A percentile compares a stretch with the other conserved stretches of the same genome.
phyloP scores from a whole-genome alignment of 306 rosid species.

The Vicia sativa region DNA sequence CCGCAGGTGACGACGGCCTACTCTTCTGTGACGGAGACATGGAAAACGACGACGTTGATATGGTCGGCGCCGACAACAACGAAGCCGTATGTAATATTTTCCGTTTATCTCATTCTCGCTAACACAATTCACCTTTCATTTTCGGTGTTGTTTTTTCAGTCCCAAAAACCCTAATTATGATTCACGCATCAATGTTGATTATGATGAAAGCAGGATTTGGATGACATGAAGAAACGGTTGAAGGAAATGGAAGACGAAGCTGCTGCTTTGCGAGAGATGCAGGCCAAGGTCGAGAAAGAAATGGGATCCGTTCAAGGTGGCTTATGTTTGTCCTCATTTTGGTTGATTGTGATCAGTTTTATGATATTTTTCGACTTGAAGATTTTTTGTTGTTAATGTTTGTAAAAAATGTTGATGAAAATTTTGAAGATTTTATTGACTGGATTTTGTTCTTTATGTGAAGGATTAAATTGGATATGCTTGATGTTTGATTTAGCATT shows the following conservation, averaged over 20 bases:
- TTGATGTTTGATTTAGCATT: background rate
- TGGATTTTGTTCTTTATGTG: conserved; percentile 11
- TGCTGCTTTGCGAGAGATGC: conserved; percentile 78
- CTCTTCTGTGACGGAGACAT: conserved; percentile 31
- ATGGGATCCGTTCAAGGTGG: conserved; percentile 67
- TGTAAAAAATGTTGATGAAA: too few species aligned
- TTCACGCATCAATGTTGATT: conserved; percentile 14
- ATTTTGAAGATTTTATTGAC: background rate
- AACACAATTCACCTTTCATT: background rate
- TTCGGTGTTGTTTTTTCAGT: background rate
- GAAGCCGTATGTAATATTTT: conserved; percentile 45
- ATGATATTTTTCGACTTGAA: too few species aligned
- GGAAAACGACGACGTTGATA: conserved; percentile 63
- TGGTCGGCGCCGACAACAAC: conserved; percentile 48
- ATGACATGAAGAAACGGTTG: conserved; percentile 70
- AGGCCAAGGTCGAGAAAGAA: conserved; percentile 69
- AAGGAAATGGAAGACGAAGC: conserved; percentile 79
- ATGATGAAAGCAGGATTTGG: conserved; percentile 48
- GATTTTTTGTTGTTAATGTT: too few species aligned
- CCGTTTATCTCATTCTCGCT: background rate
- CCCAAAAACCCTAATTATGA: conserved; percentile 37
- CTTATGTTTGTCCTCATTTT: background rate
- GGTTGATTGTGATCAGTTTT: background rate
- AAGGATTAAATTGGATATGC: conserved; percentile 23
- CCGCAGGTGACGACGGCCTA: conserved; percentile 32